Evolutionary conservation across 768 basidiomycete genomes (phyloP).

Genomic region (Harrya chromipes): DNA sequence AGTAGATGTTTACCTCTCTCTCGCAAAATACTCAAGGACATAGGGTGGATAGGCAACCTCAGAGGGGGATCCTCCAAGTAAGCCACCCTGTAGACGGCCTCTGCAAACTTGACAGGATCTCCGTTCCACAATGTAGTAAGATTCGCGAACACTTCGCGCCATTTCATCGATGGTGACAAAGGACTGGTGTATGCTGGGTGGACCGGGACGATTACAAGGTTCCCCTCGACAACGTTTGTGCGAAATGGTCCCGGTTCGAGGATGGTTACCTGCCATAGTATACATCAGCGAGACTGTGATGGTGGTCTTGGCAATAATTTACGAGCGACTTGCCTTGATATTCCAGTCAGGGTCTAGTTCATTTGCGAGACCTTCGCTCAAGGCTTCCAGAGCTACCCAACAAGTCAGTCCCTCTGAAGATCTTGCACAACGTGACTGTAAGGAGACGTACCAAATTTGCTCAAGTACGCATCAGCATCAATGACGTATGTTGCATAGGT

Average conservation of each 20-base stretch:
- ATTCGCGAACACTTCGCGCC: background rate
- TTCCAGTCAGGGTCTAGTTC: constrained; percentile 23
- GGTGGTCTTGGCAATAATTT: background rate
- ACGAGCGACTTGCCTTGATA: constrained; percentile 11
- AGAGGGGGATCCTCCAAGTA: constrained; percentile 15
- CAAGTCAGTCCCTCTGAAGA: background rate
- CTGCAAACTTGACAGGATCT: constrained; percentile 17
- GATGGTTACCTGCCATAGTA: constrained; percentile 1
- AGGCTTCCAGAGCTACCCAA: constrained; percentile 10
- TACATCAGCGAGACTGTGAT: too few relatives aligned
- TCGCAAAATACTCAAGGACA: background rate
- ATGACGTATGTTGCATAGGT: background rate
- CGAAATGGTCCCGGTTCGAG: constrained; percentile 1
- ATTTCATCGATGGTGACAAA: background rate
- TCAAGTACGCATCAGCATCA: constrained; percentile 1
- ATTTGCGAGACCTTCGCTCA: constrained; percentile 11
- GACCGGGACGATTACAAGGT: background rate
- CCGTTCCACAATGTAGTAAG: background rate
- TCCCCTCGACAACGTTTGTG: background rate
- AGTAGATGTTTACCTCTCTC: constrained; percentile 4
- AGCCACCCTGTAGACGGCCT: constrained; percentile 2
- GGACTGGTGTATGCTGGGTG: constrained; percentile 16
- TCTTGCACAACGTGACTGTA: background rate
- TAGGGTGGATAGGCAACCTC: constrained; percentile 9
- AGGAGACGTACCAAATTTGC: constrained; percentile 16